Base-by-base conservation (phyloP, 1,284 basidiomycete genomes). In the Microbotryomycetes sp. region DNA sequence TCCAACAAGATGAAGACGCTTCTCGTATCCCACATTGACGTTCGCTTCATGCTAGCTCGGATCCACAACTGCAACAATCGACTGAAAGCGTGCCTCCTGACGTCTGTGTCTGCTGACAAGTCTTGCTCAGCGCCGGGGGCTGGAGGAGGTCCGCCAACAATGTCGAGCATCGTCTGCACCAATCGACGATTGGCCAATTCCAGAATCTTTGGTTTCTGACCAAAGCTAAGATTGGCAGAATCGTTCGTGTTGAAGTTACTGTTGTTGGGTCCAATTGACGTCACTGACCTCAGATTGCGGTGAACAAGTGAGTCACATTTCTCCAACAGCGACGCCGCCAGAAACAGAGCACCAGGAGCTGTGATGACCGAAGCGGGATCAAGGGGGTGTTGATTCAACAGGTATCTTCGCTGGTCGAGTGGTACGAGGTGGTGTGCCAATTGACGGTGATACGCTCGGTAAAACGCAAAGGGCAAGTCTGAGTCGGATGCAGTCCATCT, bases 391-490 rank as follows among this genome's bases (percentile, higher is more conserved):
- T 51, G 49, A 14, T 29, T 19, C 45, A 25, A 51, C 30, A 61
- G 22, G 6, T 54, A 54, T 14, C 46, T 30, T 28, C 62, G 42
- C 6, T 73, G 66, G 54, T 75, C 71, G 47, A 73, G 6, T 67
- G 77, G 48, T 14, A 76, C 72, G 30, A 80, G 74, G 65, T 78
- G 78, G 4, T 64, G 59, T 3, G 79, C 78, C 14, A 81, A 74
- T 65, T 79, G 78, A 29, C 77, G 75, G 65, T 80, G 79, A 64
- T 80, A 81, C 0, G 79, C 78, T 58, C 79, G 76, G 71, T 80
- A 80, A 73, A 81, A 81, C 0, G 79, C 77, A 19, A 79, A 79
- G 63, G 80, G 80, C 3, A 81, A 74, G 68, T 81, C 80, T 4
- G 79, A 80, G 65, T 81, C 80, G 64, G 72, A 73, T 0, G 73